A percentile compares a stretch with the other conserved stretches of the same genome.
Conservation (phyloP, 352 stramenopile species). For the Plasmopara muralis region DNA sequence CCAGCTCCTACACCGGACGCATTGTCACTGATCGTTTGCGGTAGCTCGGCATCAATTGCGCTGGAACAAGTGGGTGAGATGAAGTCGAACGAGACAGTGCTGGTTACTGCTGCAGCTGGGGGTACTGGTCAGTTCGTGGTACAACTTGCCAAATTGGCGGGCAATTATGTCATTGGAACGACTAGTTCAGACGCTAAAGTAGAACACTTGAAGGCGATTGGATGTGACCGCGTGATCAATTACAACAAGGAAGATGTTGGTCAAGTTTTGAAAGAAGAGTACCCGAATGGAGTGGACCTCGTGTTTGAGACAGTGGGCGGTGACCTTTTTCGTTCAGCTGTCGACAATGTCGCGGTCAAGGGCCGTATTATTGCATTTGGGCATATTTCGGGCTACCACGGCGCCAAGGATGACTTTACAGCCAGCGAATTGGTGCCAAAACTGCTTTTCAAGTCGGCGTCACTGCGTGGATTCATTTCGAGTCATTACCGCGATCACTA, state of each 20-base stretch:
- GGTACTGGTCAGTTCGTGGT: conserved; percentile 76
- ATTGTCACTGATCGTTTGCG: conserved; percentile 35
- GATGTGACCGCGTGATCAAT: conserved; percentile 72
- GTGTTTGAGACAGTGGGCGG: conserved; percentile 55
- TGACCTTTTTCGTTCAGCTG: conserved; percentile 28
- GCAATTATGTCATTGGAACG: conserved; percentile 70
- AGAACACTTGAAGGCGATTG: conserved; percentile 54
- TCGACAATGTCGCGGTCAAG: conserved; percentile 42
- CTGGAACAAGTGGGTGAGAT: conserved; percentile 46
- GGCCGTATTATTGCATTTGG: conserved; percentile 56
- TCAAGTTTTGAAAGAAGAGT: conserved; percentile 47
- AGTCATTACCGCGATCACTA: conserved; percentile 33
- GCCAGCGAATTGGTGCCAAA: conserved; percentile 19
- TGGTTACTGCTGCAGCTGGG: conserved; percentile 52
- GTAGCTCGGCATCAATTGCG: conserved; percentile 35
- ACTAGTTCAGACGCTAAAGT: conserved; percentile 79
- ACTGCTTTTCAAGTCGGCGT: conserved; percentile 28
- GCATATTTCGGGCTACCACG: conserved; percentile 36
- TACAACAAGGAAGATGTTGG: conserved; percentile 65
- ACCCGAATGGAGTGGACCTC: conserved; percentile 50
- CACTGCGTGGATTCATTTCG: conserved; percentile 40
- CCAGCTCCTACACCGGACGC: conserved; percentile 15
- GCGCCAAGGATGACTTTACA: conserved; percentile 13
- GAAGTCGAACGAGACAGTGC: conserved; percentile 44
- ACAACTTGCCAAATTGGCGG: conserved; percentile 72